These are phyloP conservation scores for Austropuccinia psidii DNA, from an alignment of 1,284 basidiomycete species.

Conservation along the genomic window DNA sequence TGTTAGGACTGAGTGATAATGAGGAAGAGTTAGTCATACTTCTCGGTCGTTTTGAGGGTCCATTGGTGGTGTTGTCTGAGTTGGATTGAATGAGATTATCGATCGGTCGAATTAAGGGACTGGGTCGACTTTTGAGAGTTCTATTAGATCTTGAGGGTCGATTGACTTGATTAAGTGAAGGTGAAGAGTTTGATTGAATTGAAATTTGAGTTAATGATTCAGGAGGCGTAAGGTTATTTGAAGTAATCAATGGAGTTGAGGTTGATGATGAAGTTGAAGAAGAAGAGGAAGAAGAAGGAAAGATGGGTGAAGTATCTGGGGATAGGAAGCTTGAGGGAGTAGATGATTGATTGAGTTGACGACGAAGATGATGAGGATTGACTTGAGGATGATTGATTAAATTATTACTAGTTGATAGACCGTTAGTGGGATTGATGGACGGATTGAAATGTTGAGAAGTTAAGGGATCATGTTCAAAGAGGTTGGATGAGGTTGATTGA, in stretches of 20 bases:
- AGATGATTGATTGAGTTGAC: neutral
- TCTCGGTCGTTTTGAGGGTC: conserved; percentile 47
- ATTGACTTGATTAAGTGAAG: neutral
- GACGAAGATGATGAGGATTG: neutral
- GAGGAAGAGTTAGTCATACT: conserved; percentile 44
- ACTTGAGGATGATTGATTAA: neutral
- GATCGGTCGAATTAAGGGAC: conserved; percentile 8
- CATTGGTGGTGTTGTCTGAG: conserved; percentile 49
- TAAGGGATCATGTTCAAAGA: conserved; percentile 35
- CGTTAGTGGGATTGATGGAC: conserved; percentile 39
- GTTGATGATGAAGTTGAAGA: neutral
- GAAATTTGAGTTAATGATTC: neutral
- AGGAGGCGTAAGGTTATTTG: neutral
- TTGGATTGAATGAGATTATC: conserved; percentile 37
- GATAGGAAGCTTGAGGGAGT: neutral
- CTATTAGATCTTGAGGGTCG: conserved; percentile 5
- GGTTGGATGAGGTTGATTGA: conserved; percentile 41
- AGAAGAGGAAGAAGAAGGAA: neutral
- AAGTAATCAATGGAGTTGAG: neutral
- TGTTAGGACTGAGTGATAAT: conserved; percentile 26
- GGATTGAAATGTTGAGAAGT: conserved; percentile 40
- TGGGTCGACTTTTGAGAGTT: conserved; percentile 14
- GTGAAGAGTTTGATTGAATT: neutral
- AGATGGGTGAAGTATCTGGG: too few relatives aligned
- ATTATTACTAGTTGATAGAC: conserved; percentile 37